Percentiles rank a stretch among this genome's conserved stretches.
These are phyloP conservation scores for Boletus tomentosulus DNA, from an alignment of 768 basidiomycete genomes.

Conservation along the genomic window DNA sequence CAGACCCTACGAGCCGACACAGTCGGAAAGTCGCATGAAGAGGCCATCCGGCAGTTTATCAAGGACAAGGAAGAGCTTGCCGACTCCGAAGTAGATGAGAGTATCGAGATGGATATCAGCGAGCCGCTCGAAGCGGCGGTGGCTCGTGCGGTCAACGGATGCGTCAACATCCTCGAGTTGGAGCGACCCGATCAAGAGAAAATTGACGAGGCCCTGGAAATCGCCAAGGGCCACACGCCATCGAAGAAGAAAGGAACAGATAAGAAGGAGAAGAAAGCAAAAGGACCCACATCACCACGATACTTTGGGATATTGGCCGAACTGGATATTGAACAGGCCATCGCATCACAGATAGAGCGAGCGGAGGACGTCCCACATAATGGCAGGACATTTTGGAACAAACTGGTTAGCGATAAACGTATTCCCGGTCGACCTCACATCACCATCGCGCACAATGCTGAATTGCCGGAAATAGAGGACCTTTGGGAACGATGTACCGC, in stretches of 20 bases:
- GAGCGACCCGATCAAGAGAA: conserved; percentile 49
- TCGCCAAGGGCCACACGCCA: conserved; percentile 40
- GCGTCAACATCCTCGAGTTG: conserved; percentile 53
- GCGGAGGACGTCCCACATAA: conserved; percentile 28
- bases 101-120: conserved; percentile 64
- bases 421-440: conserved; percentile 70
- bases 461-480: conserved; percentile 30
- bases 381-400: conserved; percentile 44
- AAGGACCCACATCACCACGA: conserved; percentile 36
- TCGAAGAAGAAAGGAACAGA: conserved; percentile 6
- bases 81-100: conserved; percentile 58
- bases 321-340: conserved; percentile 49
- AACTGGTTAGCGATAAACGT: conserved; percentile 42
- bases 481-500: conserved; percentile 42
- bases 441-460: conserved; percentile 74
- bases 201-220: conserved; percentile 44
- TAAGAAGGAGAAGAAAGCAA: conserved; percentile 27
- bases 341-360: conserved; percentile 40
- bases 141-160: conserved; percentile 52
- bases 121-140: conserved; percentile 55
- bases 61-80: conserved; percentile 56
- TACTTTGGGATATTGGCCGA: conserved; percentile 83
- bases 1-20: conserved; percentile 68
- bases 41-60: conserved; percentile 81
- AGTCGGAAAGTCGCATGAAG: conserved; percentile 58